Evolutionary conservation across 2,329 filamentous ascomycete species (phyloP), one percentile per base, ranked within the genome.

Genomic region (Phyllosticta citribraziliensis): DNA sequence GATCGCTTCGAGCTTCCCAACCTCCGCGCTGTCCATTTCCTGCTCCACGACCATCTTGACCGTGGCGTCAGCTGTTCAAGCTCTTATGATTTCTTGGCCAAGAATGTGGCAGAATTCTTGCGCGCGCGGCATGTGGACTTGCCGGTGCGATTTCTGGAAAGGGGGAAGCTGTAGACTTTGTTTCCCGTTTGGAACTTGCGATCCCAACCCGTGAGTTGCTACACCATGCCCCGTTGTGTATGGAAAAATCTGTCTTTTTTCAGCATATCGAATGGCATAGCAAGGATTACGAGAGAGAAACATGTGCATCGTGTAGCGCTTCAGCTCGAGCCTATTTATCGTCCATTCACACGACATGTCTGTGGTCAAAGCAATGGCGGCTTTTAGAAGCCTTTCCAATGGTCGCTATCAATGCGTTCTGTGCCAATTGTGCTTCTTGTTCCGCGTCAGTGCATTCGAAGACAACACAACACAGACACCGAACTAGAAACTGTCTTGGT

Each of bases 21-120:
- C 17, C 70, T 76, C 20, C 65, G 67, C 25, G 74, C 74, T 2
- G 74, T 77, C 52, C 75, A 77, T 64, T 76, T 76, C 63, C 65
- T 79, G 51, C 65, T 80, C 22, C 72, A 79, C 60, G 78, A 80
- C 64, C 77, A 79, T 64, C 67, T 80, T 8, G 76, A 79, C 57
- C 69, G 76, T 0, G 76, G 76, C 0, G 78, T 75, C 66, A 73
- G 76, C 58, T 73, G 75, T 4, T 76, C 74, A 40, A 72, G 70
- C 55, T 72, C 72, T 1, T 78, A 79, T 54, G 78, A 80, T 65
- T 76, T 74, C 0, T 66, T 80, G 14, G 78, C 77, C 0, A 80
- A 80, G 71, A 77, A 77, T 22, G 69, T 73, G 50, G 73, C 69
- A 14, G 78, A 80, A 70, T 80, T 78, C 64, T 55, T 80, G 57